Evolutionary conservation across 495 filamentous ascomycete genomes (phyloP).

Genomic region (Hypoxylon fuscum): DNA sequence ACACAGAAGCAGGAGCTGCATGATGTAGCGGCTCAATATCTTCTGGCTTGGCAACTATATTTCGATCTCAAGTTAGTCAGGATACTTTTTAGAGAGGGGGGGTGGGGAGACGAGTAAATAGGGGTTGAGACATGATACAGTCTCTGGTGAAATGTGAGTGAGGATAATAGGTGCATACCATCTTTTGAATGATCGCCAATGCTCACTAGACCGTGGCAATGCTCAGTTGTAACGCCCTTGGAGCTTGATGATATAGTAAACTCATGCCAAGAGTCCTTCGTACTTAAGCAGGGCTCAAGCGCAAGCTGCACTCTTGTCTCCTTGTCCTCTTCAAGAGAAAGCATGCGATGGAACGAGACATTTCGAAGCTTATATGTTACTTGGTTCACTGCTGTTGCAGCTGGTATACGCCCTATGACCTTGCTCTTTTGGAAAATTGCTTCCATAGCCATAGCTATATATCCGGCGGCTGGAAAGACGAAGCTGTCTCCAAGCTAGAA

Average conservation of each 20-base stretch:
- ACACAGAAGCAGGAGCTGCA: slow-evolving; percentile 1
- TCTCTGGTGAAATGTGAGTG: too few species aligned
- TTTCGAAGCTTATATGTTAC: slow-evolving; percentile 42
- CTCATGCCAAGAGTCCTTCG: slow-evolving; percentile 4
- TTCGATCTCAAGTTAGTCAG: not conserved
- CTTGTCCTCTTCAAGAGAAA: slow-evolving; percentile 16
- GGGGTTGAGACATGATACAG: too few species aligned
- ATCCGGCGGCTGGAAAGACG: slow-evolving; percentile 49
- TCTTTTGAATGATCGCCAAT: slow-evolving; percentile 1
- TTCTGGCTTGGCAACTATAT: not conserved
- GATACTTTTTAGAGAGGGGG: not conserved
- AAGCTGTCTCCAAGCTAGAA: slow-evolving; percentile 32
- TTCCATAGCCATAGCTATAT: slow-evolving; percentile 50
- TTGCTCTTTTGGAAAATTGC: slow-evolving; percentile 36
- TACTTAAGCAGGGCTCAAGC: not conserved
- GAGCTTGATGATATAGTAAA: slow-evolving; percentile 1
- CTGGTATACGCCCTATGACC: not conserved
- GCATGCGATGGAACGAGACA: slow-evolving; percentile 14
- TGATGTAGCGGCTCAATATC: slow-evolving; percentile 12
- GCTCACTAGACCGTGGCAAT: slow-evolving; percentile 3
- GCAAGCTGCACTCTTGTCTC: slow-evolving; percentile 5
- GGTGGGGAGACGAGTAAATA: too few species aligned
- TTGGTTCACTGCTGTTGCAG: slow-evolving; percentile 13
- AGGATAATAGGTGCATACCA: not conserved
- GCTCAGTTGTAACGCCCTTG: not conserved